Base-by-base conservation (phyloP, 345 rosid genomes). In the Cardamine resedifolia region DNA sequence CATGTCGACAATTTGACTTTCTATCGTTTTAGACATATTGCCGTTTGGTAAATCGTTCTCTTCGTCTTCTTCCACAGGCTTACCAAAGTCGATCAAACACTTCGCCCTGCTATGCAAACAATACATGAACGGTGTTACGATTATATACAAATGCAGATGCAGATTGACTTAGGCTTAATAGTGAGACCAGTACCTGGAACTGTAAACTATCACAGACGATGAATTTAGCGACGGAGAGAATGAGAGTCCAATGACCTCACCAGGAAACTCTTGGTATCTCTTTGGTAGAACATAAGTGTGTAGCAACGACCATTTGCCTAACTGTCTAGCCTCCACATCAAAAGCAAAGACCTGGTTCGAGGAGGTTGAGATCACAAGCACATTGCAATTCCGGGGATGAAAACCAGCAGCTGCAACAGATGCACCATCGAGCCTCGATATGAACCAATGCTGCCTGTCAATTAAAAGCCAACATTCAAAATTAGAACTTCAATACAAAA, bases 401-500 rank as follows among this genome's bases (percentile, higher is more conserved):
- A 94, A 91, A 65, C 96, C 98, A 73, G 85, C 97, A 56, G 98
- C 92, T 26, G 96, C 81, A 45, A 94, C 90, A 51, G 95, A 91
- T 68, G 97, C 96, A 72, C 95, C 96, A 68, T 89, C 91, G 78
- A 94, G 80, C 77, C 96, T 89, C 57, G 96, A 84, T 64, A 89
- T 86, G 81, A 91, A 91, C 98, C 98, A 94, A 58, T 94, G 98
- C 75, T 94, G 98, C 85, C 98, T 94, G 85, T 67, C 71, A 53
- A 49, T 66, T 18, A 49, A 39, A 33, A 39, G 50, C 45, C 24
- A 33, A 64, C 12, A 39, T 33, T 64, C 53, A 39, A 39, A 33
- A 55, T 44, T 31, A 14, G 55, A 57, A 48, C 45, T 14, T 61
- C 24, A 36, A 49, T 19, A 58, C 23, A 19, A 9, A 31, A 16